phyloP scores from a whole-genome alignment of 495 filamentous ascomycete genomes.

The Penicillium diatomitis region DNA sequence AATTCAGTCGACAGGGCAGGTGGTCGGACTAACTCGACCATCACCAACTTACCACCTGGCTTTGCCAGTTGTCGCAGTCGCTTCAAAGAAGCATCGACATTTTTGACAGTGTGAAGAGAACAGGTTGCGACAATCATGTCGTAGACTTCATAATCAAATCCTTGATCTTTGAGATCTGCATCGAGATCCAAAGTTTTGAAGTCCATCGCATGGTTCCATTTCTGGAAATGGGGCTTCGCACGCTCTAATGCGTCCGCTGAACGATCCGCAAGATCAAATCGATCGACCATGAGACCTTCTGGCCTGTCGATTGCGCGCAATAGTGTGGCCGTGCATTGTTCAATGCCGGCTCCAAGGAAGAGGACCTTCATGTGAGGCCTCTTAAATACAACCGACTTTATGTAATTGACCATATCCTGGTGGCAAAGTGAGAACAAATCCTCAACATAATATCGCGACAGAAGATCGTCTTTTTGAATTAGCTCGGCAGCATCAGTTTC shows the following conservation, averaged over 20 bases:
- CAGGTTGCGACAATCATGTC: background rate
- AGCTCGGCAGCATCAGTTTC: background rate
- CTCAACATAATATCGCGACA: background rate
- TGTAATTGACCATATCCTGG: background rate
- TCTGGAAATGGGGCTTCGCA: background rate
- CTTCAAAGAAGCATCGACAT: background rate
- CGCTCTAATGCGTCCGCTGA: background rate
- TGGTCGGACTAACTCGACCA: background rate
- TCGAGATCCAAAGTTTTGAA: background rate
- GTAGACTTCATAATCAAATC: background rate
- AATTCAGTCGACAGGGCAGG: background rate
- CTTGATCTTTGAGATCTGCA: background rate
- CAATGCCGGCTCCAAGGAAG: background rate
- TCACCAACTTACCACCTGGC: background rate
- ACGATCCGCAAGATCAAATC: background rate
- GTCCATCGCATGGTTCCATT: background rate
- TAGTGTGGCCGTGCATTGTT: background rate
- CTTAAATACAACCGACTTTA: background rate
- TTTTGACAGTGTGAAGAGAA: background rate
- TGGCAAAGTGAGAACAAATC: background rate
- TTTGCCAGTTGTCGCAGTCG: background rate
- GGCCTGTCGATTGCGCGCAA: background rate
- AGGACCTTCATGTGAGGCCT: background rate
- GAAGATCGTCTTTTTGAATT: background rate
- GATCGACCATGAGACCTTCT: background rate